These are phyloP conservation scores for Fusarium stilboides DNA, from an alignment of 2,329 filamentous ascomycete species.

Conservation along the genomic window DNA sequence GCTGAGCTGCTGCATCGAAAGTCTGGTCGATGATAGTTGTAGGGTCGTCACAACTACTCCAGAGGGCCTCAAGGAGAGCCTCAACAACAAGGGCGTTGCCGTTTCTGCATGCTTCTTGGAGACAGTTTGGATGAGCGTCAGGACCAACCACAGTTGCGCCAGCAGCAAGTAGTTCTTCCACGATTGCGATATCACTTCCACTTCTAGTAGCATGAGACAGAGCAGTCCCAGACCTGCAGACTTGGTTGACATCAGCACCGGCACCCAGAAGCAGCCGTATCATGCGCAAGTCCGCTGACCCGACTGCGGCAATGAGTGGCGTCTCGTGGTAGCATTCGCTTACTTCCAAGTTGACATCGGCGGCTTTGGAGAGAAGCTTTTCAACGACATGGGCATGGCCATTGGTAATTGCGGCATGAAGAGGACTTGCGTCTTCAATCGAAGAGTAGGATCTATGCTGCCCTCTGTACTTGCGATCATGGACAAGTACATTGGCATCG, in stretches of 20 bases:
- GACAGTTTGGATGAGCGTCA: not conserved
- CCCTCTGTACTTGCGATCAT: too few species aligned
- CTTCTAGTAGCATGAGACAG: not conserved
- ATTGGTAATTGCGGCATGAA: conserved; percentile 6
- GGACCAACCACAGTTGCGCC: not conserved
- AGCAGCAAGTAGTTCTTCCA: conserved; percentile 7
- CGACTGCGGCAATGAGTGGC: not conserved
- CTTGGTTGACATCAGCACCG: conserved; percentile 3
- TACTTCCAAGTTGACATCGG: conserved; percentile 5
- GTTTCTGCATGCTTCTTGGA: not conserved
- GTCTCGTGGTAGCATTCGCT: not conserved
- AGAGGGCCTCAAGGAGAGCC: not conserved
- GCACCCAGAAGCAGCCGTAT: conserved; percentile 5
- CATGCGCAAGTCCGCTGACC: not conserved
- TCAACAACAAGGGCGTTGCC: not conserved
- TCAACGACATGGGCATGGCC: not conserved
- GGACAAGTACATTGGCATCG: not conserved
- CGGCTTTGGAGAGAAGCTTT: conserved; percentile 9
- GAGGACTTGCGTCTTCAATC: conserved; percentile 5
- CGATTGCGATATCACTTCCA: conserved; percentile 1
- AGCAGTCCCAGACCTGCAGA: not conserved
- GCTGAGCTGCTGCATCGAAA: not conserved
- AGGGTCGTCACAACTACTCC: not conserved
- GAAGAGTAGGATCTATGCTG: too few species aligned
- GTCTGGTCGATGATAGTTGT: not conserved